These are phyloP conservation scores for Nannizziopsis arthrosporioides DNA, from an alignment of 2,329 filamentous ascomycete species.

Conservation along the genomic window DNA sequence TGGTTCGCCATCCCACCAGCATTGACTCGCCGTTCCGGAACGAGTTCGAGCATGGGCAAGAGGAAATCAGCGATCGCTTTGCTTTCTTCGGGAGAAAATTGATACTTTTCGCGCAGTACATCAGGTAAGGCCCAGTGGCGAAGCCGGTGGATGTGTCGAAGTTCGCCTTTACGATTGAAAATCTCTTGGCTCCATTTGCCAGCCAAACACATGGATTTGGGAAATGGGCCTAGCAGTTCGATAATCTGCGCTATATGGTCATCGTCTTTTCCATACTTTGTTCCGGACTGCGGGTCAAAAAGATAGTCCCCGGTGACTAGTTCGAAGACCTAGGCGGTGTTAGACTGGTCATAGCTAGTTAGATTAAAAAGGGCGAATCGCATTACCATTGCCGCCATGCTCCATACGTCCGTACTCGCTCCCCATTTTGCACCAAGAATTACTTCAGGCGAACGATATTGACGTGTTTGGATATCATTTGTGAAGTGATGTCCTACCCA, in stretches of 20 bases:
- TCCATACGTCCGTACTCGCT: constrained; percentile 98
- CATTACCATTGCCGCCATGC: constrained; percentile 93
- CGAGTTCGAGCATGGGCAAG: constrained; percentile 77
- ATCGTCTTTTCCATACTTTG: constrained; percentile 98
- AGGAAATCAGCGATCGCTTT: constrained; percentile 72
- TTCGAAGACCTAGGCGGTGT: constrained; percentile 64
- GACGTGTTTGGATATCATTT: constrained; percentile 95
- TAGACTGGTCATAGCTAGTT: constrained; percentile 6
- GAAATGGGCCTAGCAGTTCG: constrained; percentile 85
- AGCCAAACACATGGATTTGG: constrained; percentile 77
- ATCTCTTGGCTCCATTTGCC: constrained; percentile 99
- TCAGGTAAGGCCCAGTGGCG: constrained; percentile 92
- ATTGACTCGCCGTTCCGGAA: constrained; percentile 81
- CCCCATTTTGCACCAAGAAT: constrained; percentile 97
- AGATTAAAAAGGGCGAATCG: not conserved
- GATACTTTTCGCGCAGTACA: constrained; percentile 91
- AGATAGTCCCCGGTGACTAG: constrained; percentile 96
- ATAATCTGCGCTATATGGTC: constrained; percentile 99
- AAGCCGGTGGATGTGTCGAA: constrained; percentile 91
- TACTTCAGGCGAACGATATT: constrained; percentile 94
- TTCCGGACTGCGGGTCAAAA: constrained; percentile 95
- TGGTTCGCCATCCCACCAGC: constrained; percentile 91
- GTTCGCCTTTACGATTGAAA: constrained; percentile 92
- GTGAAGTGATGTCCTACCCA: constrained; percentile 99
- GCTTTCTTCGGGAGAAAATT: constrained; percentile 74